A percentile compares a stretch with the other conserved stretches of the same genome.
Conservation (phyloP, 2,329 filamentous ascomycete genomes). For the Tricladium varicosporioides region DNA sequence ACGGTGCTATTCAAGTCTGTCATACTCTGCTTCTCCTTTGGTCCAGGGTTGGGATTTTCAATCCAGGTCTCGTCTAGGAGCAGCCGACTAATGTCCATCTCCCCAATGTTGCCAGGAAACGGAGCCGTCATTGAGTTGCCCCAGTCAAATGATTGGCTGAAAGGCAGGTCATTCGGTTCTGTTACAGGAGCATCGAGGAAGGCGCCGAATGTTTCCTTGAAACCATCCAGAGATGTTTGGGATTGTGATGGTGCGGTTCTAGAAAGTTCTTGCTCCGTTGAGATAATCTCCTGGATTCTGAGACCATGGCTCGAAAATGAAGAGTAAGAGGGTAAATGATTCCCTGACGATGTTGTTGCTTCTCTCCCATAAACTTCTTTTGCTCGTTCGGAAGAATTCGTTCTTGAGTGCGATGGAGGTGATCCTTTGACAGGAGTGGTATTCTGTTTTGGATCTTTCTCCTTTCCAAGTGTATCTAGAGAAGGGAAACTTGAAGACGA, state of each 20-base stretch:
- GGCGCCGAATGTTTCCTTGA: slow-evolving; percentile 21
- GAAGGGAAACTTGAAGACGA: neutral
- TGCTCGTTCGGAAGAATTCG: neutral
- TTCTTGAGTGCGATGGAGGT: slow-evolving; percentile 2
- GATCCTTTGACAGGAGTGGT: neutral
- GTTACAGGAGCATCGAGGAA: slow-evolving; percentile 22
- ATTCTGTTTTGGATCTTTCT: slow-evolving; percentile 4
- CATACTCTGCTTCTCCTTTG: slow-evolving; percentile 28
- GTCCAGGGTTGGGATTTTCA: slow-evolving; percentile 18
- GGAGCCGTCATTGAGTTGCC: slow-evolving; percentile 40
- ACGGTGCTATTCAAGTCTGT: slow-evolving; percentile 31
- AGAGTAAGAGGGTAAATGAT: slow-evolving; percentile 1
- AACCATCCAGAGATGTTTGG: slow-evolving; percentile 10
- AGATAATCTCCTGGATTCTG: slow-evolving; percentile 32
- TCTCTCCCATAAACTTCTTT: slow-evolving; percentile 4
- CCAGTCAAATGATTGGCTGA: slow-evolving; percentile 44
- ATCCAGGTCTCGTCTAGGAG: slow-evolving; percentile 51
- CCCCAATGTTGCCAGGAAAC: slow-evolving; percentile 44
- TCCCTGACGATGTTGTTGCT: neutral
- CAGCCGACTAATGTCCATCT: slow-evolving; percentile 62
- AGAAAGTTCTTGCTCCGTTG: slow-evolving; percentile 15
- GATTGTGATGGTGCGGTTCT: slow-evolving; percentile 13
- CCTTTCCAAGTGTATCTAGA: slow-evolving; percentile 1
- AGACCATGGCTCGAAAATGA: slow-evolving; percentile 24
- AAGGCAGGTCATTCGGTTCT: slow-evolving; percentile 36